Evolutionary conservation across 2,329 filamentous ascomycete genomes (phyloP).

Genomic region (Dendrostoma leiphaemia): DNA sequence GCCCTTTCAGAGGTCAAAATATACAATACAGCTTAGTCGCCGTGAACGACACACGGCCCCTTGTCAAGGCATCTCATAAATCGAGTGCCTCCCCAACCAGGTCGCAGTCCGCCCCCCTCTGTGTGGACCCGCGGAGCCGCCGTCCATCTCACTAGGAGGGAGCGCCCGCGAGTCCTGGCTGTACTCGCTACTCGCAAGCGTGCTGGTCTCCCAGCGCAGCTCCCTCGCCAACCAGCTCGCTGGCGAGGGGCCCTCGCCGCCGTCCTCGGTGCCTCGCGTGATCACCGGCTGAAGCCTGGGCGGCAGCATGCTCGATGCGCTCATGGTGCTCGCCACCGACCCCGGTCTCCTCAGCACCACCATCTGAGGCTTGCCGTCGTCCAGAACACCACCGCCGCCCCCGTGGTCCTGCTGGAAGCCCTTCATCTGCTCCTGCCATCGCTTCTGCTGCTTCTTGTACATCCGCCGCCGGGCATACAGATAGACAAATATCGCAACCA

Average conservation of each 20-base stretch:
- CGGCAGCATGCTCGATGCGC: background rate
- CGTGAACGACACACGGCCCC: background rate
- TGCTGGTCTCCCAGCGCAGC: background rate
- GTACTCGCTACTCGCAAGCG: background rate
- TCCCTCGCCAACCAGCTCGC: background rate
- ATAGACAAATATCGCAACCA: conserved; percentile 9
- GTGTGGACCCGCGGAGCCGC: background rate
- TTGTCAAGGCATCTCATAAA: conserved; percentile 6
- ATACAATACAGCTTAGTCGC: background rate
- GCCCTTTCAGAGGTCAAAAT: background rate
- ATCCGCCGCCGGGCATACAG: conserved; percentile 4
- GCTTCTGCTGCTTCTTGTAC: conserved; percentile 9
- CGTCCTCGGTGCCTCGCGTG: background rate
- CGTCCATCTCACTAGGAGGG: background rate
- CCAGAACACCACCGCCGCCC: background rate
- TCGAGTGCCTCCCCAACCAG: conserved; percentile 11
- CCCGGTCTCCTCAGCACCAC: background rate
- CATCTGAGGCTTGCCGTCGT: background rate
- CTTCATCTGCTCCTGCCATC: conserved; percentile 1
- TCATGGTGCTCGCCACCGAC: background rate
- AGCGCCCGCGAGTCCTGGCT: background rate
- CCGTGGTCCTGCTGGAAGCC: background rate
- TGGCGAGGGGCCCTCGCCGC: background rate
- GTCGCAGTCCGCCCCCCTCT: conserved; percentile 2
- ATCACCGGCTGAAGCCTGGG: background rate